A percentile compares a stretch with the other conserved stretches of the same genome.
Evolutionary conservation across 2,329 filamentous ascomycete genomes (phyloP).

Genomic region (Ophiosphaerella korrae): DNA sequence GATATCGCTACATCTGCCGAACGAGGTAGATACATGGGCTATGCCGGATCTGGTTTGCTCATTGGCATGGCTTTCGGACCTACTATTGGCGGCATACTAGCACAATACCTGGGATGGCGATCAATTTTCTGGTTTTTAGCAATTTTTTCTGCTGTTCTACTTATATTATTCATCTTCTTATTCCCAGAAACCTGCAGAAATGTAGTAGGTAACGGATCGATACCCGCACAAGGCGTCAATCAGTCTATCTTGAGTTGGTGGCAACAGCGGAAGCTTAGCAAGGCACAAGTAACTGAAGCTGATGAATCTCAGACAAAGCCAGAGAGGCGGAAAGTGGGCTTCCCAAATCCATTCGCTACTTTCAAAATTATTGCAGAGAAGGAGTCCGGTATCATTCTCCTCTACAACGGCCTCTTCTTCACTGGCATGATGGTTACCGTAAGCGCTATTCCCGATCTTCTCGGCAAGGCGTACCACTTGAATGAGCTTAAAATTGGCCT

Average conservation of each 20-base stretch:
- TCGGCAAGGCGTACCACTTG: constrained; percentile 33
- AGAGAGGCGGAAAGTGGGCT: constrained; percentile 23
- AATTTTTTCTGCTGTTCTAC: constrained; percentile 48
- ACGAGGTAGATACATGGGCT: constrained; percentile 73
- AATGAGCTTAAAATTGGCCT: constrained; percentile 37
- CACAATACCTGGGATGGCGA: constrained; percentile 44
- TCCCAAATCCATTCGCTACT: constrained; percentile 35
- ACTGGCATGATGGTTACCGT: constrained; percentile 39
- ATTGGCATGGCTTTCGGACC: constrained; percentile 42
- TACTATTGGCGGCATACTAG: constrained; percentile 40
- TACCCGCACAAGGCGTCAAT: constrained; percentile 39
- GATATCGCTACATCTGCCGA: constrained; percentile 73
- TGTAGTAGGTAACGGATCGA: constrained; percentile 50
- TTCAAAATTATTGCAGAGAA: constrained; percentile 38
- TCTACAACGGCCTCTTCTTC: constrained; percentile 43
- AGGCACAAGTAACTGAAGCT: background rate
- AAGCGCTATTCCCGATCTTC: constrained; percentile 32
- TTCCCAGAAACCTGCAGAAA: constrained; percentile 52
- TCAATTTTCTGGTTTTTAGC: constrained; percentile 50
- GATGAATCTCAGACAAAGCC: background rate
- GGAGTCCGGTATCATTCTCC: constrained; percentile 36
- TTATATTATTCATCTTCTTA: constrained; percentile 44
- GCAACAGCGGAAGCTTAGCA: constrained; percentile 30
- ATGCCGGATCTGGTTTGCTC: constrained; percentile 61
- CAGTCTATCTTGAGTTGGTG: constrained; percentile 37